phyloP scores from a whole-genome alignment of 2,329 filamentous ascomycete species.

The Fusarium acutatum region DNA sequence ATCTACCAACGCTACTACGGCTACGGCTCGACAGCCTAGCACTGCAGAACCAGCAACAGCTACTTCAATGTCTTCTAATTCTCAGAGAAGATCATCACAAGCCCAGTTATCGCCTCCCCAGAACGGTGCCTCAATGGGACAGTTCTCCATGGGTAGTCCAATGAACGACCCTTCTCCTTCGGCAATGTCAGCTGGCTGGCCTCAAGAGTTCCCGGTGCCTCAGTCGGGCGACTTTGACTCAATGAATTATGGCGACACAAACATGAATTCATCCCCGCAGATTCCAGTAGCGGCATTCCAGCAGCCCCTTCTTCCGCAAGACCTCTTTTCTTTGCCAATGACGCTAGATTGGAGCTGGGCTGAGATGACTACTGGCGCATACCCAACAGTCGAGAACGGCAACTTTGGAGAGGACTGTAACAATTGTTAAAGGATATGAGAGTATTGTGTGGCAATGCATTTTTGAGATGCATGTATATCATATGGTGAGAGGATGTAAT shows the following conservation, averaged over 20 bases:
- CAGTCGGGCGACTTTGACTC: constrained; percentile 53
- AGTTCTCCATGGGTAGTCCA: constrained; percentile 36
- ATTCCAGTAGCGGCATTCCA: constrained; percentile 64
- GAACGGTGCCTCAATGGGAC: constrained; percentile 34
- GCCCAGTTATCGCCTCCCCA: constrained; percentile 43
- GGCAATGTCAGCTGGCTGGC: constrained; percentile 56
- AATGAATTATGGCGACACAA: constrained; percentile 54
- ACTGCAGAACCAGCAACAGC: constrained; percentile 5
- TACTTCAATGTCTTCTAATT: not conserved
- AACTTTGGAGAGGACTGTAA: constrained; percentile 51
- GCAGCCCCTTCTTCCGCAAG: constrained; percentile 89
- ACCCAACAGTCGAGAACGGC: constrained; percentile 71
- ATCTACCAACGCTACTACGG: constrained; percentile 4
- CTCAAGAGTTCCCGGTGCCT: constrained; percentile 53
- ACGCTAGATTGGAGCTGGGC: constrained; percentile 90
- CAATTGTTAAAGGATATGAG: not conserved
- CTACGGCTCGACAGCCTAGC: constrained; percentile 24
- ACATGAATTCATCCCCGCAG: constrained; percentile 48
- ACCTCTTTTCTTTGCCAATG: constrained; percentile 96
- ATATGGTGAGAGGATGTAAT: constrained; percentile 13
- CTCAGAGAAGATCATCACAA: constrained; percentile 23
- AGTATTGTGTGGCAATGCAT: not conserved
- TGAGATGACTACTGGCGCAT: constrained; percentile 72
- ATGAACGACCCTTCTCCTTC: constrained; percentile 56
- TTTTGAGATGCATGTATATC: constrained; percentile 15